Conservation (phyloP, 345 rosid genomes). For the Conringia planisiliqua region DNA sequence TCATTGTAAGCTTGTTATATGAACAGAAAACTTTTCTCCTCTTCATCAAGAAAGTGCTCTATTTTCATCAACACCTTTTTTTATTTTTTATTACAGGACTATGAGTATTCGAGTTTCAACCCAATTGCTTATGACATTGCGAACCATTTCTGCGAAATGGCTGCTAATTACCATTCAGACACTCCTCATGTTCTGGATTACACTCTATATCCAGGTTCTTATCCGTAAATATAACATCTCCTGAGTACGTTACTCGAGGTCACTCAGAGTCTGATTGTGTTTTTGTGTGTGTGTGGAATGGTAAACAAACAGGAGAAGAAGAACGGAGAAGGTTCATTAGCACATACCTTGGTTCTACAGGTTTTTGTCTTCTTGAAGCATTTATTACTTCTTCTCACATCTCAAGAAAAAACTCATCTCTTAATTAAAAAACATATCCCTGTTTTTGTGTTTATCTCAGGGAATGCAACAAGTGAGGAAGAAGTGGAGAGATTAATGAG, state of each 20-base stretch:
- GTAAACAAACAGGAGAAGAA: conserved; percentile 45
- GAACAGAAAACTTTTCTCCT: neutral
- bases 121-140: conserved; percentile 90
- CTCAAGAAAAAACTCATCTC: neutral
- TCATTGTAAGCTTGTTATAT: conserved; percentile 58
- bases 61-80: neutral
- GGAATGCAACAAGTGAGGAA: conserved; percentile 38
- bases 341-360: conserved; percentile 59
- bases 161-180: conserved; percentile 83
- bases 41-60: conserved; percentile 10
- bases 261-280: conserved; percentile 13
- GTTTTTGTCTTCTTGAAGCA: conserved; percentile 35
- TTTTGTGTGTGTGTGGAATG: neutral
- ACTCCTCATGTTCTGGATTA: conserved; percentile 81
- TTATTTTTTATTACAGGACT: conserved; percentile 50
- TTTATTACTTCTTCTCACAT: neutral
- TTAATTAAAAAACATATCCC: neutral
- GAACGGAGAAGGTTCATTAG: conserved; percentile 64
- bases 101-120: conserved; percentile 86
- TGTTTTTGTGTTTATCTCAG: conserved; percentile 28
- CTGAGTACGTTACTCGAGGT: neutral
- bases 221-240: neutral
- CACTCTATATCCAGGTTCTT: conserved; percentile 65
- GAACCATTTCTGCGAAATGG: conserved; percentile 97
- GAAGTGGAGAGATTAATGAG: conserved; percentile 43